Percentiles rank a stretch among this genome's conserved stretches.
phyloP scores from a whole-genome alignment of 1,284 basidiomycete species.

The Mixia osmundae region DNA sequence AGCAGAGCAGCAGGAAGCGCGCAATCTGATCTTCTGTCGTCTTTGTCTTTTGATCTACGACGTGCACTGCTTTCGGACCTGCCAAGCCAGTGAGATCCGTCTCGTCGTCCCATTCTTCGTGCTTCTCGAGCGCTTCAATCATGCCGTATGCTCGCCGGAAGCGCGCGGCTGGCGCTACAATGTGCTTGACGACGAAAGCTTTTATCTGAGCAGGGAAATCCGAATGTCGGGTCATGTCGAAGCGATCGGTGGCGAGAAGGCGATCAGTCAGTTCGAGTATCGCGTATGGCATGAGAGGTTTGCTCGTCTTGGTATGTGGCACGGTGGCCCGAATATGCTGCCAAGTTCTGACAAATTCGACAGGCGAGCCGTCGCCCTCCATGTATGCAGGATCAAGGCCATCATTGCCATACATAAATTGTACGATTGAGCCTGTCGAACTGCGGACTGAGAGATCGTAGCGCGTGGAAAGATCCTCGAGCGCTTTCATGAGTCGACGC shows the following conservation, averaged over 20 bases:
- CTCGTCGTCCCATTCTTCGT: conserved; percentile 50
- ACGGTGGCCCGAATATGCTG: conserved; percentile 41
- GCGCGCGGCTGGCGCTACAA: conserved; percentile 43
- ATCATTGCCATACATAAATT: conserved; percentile 94
- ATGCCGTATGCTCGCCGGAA: conserved; percentile 55
- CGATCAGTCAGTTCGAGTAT: conserved; percentile 48
- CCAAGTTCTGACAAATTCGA: conserved; percentile 74
- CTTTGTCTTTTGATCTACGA: conserved; percentile 72
- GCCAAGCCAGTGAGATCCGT: conserved; percentile 36
- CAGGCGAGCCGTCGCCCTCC: conserved; percentile 69
- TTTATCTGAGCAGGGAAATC: conserved; percentile 25
- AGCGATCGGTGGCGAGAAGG: conserved; percentile 37
- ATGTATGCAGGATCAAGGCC: conserved; percentile 89
- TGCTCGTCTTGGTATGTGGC: conserved; percentile 24
- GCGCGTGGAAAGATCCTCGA: conserved; percentile 90
- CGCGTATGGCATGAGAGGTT: conserved; percentile 65
- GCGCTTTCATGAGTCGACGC: conserved; percentile 89
- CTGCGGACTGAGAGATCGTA: conserved; percentile 96
- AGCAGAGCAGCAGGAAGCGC: conserved; percentile 63
- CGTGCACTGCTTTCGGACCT: conserved; percentile 11
- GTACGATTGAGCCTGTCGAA: conserved; percentile 86
- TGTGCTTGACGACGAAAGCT: conserved; percentile 46
- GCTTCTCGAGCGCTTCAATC: conserved; percentile 53
- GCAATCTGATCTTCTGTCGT: conserved; percentile 60
- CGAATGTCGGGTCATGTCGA: conserved; percentile 25